Conservation (phyloP, 2,329 filamentous ascomycete genomes). For the Phialocephala subalpina region DNA sequence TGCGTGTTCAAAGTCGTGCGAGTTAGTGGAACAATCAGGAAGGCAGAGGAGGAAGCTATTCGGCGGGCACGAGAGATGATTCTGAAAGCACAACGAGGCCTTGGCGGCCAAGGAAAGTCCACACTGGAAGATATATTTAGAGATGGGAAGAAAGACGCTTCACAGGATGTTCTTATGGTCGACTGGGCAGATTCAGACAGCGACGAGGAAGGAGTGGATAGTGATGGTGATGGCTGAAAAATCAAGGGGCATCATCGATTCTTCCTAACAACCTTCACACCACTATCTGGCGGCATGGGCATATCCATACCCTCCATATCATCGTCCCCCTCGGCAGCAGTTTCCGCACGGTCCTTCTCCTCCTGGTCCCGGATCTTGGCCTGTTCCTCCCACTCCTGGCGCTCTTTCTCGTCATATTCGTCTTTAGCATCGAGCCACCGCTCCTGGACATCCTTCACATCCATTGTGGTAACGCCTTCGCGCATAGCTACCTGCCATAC, state of each 20-base stretch:
- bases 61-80: conserved; percentile 77
- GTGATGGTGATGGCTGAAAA: conserved; percentile 50
- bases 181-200: conserved; percentile 51
- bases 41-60: conserved; percentile 90
- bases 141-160: conserved; percentile 27
- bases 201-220: conserved; percentile 54
- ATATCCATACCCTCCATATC: conserved; percentile 50
- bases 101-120: conserved; percentile 49
- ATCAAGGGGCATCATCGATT: conserved; percentile 54
- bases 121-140: conserved; percentile 51
- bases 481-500: conserved; percentile 98
- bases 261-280: conserved; percentile 75
- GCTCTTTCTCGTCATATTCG: conserved; percentile 83
- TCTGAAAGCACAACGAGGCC: conserved; percentile 65
- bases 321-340: conserved; percentile 49
- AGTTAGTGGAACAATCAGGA: conserved; percentile 92
- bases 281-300: conserved; percentile 63
- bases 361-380: conserved; percentile 58
- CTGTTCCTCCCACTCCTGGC: conserved; percentile 78
- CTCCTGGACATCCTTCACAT: conserved; percentile 91
- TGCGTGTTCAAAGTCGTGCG: conserved; percentile 87
- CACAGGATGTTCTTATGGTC: conserved; percentile 50
- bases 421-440: conserved; percentile 93
- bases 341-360: conserved; percentile 43
- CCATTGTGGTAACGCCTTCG: conserved; percentile 75